Conservation (phyloP, 2,329 filamentous ascomycete species). For the Aspergillus bombycis region DNA sequence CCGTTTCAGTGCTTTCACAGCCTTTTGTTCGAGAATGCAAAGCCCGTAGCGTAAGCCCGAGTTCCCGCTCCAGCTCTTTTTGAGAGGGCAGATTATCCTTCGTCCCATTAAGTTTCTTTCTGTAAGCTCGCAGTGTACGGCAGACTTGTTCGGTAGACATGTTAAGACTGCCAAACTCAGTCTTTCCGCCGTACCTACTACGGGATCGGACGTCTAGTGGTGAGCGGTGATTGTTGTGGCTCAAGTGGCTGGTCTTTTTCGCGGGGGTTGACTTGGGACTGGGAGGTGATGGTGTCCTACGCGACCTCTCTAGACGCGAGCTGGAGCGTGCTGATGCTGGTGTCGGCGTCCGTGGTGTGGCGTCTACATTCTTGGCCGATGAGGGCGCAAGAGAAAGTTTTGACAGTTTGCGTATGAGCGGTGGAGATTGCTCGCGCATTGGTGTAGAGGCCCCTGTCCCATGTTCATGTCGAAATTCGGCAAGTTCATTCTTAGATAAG, state of each 20-base stretch:
- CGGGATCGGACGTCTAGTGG: slow-evolving; percentile 56
- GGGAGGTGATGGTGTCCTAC: slow-evolving; percentile 45
- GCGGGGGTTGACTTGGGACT: slow-evolving; percentile 37
- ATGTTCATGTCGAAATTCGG: slow-evolving; percentile 67
- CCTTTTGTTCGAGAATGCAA: slow-evolving; percentile 35
- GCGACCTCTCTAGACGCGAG: slow-evolving; percentile 29
- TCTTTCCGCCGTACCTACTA: slow-evolving; percentile 41
- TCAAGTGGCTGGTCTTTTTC: slow-evolving; percentile 34
- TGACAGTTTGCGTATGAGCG: slow-evolving; percentile 58
- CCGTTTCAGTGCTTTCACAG: slow-evolving; percentile 36
- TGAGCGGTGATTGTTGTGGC: slow-evolving; percentile 44
- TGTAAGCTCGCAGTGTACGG: slow-evolving; percentile 60
- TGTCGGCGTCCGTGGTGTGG: slow-evolving; percentile 35
- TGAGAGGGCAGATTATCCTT: slow-evolving; percentile 53
- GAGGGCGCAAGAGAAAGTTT: slow-evolving; percentile 52
- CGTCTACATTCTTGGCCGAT: slow-evolving; percentile 33
- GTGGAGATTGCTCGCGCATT: slow-evolving; percentile 51
- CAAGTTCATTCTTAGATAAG: slow-evolving; percentile 82
- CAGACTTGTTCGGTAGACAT: slow-evolving; percentile 61
- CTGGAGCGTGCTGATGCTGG: slow-evolving; percentile 31
- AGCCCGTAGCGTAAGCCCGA: slow-evolving; percentile 48
- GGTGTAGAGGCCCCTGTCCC: slow-evolving; percentile 47
- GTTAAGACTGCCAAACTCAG: slow-evolving; percentile 52
- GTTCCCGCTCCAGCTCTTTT: slow-evolving; percentile 61
- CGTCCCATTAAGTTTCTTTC: slow-evolving; percentile 58